phyloP scores from a whole-genome alignment of 805 yeast genomes.

The Suhomyces xylopsoci region DNA sequence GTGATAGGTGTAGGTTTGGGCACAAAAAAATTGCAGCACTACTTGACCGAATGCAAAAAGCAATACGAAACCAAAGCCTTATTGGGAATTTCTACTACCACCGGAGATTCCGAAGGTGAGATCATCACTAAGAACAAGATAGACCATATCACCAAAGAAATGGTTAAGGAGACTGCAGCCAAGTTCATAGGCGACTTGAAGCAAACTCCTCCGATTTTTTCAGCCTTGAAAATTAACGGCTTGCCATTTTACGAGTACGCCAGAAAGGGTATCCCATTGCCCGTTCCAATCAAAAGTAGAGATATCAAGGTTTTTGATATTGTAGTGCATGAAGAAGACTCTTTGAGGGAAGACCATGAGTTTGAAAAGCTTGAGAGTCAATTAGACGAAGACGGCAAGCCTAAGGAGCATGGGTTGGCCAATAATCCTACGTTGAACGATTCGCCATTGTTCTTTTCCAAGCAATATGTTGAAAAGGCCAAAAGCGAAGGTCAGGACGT shows the following conservation, averaged over 20 bases:
- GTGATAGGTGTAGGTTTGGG: conserved; percentile 93
- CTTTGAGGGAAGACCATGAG: conserved; percentile 53
- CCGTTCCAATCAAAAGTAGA: conserved; percentile 76
- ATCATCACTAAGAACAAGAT: conserved; percentile 57
- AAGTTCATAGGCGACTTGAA: conserved; percentile 77
- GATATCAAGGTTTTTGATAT: conserved; percentile 59
- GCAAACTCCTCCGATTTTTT: conserved; percentile 93
- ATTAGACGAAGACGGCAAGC: conserved; percentile 47
- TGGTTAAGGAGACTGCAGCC: conserved; percentile 46
- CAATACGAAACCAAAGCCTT: conserved; percentile 81
- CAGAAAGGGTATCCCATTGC: conserved; percentile 79
- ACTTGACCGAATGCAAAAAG: conserved; percentile 71
- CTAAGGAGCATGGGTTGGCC: conserved; percentile 43
- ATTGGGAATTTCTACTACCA: conserved; percentile 86
- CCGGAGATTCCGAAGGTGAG: conserved; percentile 92
- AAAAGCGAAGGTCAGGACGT: conserved; percentile 28
- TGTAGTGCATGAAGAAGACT: conserved; percentile 49
- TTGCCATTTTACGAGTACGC: conserved; percentile 94
- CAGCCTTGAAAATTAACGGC: conserved; percentile 93
- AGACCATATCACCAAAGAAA: conserved; percentile 54
- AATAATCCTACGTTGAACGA: conserved; percentile 58
- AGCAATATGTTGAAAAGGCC: conserved; percentile 47
- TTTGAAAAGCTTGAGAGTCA: conserved; percentile 45
- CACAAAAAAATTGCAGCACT: conserved; percentile 73
- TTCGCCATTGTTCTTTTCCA: conserved; percentile 58